Base-by-base conservation (phyloP, 768 basidiomycete species). In the Termitomyces sp. region DNA sequence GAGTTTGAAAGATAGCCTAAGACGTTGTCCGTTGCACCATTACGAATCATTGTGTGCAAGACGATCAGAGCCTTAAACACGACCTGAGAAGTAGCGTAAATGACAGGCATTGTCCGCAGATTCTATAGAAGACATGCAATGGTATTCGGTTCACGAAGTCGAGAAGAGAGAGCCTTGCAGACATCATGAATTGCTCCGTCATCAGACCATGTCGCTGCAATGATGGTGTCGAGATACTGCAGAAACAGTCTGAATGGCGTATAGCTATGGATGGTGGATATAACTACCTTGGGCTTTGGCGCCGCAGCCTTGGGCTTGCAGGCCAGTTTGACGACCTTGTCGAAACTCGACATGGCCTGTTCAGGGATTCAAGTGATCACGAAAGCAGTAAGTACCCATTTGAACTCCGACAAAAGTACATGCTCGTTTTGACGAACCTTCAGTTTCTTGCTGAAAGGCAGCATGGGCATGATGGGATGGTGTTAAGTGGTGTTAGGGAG, bases 41-140 rank as follows among this genome's bases (percentile, higher is more conserved):
- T 93, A 27, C 97, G 85, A 68, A 98, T 91, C 91, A 99, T 94
- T 32, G 87, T 92, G 69, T 99, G 97, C 7, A 98, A 76, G 3
- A 96, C 92, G 64, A 99, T 88, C 62, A 98, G 77, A 0, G 94
- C 94, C 68, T 99, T 99, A 83, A 98, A 98, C n/a, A 92, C 94
- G 62, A 98, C 81, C 94, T 97, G 64, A n/a, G 41, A 54, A 43
- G 52, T 46, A 42, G 52, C 19, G 12, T 25, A 42, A 30, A 53
- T 9, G 19, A 61, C 12, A 63, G 44, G 43, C 17, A 51, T 27
- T 30, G 30, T 43, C 35, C 32, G 19, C 30, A 53, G 37, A 41
- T 23, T 28, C 28, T 27, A 37, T 21, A 28, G 23, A 34, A 56
- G 47, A 74, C 89, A 67, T 65, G 96, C 94, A 47, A 95, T 84